Conservation (phyloP, 305 asterid genomes). For the Vinca major region DNA sequence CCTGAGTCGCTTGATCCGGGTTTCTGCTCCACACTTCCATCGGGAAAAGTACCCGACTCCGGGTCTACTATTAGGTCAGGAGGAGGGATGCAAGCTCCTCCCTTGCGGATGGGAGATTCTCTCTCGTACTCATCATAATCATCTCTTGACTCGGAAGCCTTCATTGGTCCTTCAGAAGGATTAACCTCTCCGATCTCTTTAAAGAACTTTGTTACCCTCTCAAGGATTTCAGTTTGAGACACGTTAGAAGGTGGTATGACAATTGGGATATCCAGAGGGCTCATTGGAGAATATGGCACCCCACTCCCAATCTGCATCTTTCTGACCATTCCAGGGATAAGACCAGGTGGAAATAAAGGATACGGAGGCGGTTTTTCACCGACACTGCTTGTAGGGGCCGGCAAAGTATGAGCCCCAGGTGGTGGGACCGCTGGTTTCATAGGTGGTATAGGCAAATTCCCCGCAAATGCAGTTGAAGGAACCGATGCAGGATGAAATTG, state of each 20-base stretch:
- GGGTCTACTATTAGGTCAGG: conserved; percentile 55
- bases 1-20: conserved; percentile 59
- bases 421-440: conserved; percentile 44
- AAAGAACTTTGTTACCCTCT: conserved; percentile 79
- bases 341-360: conserved; percentile 92
- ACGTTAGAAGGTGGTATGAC: conserved; percentile 71
- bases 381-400: conserved; percentile 22
- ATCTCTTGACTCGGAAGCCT: conserved; percentile 42
- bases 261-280: conserved; percentile 92
- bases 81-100: conserved; percentile 94
- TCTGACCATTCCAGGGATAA: conserved; percentile 93
- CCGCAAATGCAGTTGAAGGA: conserved; percentile 42
- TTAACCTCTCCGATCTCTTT: conserved; percentile 81
- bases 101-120: conserved; percentile 55
- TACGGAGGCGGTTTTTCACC: conserved; percentile 75
- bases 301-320: conserved; percentile 99
- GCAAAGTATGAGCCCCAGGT: conserved; percentile 30
- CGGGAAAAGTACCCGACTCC: conserved; percentile 47
- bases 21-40: conserved; percentile 60
- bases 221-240: conserved; percentile 68
- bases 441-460: conserved; percentile 41
- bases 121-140: conserved; percentile 61
- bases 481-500: conserved; percentile 54
- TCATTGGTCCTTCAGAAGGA: conserved; percentile 83
- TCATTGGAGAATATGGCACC: conserved; percentile 90